Conservation (phyloP, 192 early-diverging fungal genomes). For the Umbelopsis sp. region DNA sequence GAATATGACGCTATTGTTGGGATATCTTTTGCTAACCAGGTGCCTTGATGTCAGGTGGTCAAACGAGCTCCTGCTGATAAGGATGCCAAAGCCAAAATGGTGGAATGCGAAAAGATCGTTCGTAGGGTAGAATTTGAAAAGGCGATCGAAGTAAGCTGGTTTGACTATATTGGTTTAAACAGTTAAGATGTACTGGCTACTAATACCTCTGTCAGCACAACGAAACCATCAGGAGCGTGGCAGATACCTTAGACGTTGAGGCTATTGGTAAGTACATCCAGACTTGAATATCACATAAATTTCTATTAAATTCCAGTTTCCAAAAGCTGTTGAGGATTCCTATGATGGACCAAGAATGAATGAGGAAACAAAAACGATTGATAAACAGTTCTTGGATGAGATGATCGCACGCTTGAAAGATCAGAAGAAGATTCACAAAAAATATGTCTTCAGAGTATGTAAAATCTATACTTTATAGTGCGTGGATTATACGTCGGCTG, state of each 20-base stretch:
- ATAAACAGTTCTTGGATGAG: conserved; percentile 75
- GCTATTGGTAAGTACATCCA: conserved; percentile 56
- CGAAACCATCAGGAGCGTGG: conserved; percentile 32
- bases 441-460: conserved; percentile 78
- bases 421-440: conserved; percentile 90
- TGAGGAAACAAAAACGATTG: conserved; percentile 66
- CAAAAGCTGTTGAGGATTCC: conserved; percentile 57
- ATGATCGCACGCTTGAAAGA: conserved; percentile 80
- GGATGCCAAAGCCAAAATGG: conserved; percentile 76
- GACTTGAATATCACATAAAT: conserved; percentile 5
- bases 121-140: conserved; percentile 87
- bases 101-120: conserved; percentile 91
- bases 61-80: conserved; percentile 79
- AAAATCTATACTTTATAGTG: no score
- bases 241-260: conserved; percentile 65
- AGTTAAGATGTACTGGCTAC: background rate
- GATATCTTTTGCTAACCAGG: background rate
- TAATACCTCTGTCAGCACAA: conserved; percentile 15
- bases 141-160: conserved; percentile 76
- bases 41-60: conserved; percentile 47
- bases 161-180: background rate
- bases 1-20: background rate
- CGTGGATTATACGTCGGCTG: background rate
- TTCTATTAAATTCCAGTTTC: background rate
- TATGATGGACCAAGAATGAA: conserved; percentile 86